phyloP scores from a whole-genome alignment of 257 asterid species.

The Buddleja alternifolia region DNA sequence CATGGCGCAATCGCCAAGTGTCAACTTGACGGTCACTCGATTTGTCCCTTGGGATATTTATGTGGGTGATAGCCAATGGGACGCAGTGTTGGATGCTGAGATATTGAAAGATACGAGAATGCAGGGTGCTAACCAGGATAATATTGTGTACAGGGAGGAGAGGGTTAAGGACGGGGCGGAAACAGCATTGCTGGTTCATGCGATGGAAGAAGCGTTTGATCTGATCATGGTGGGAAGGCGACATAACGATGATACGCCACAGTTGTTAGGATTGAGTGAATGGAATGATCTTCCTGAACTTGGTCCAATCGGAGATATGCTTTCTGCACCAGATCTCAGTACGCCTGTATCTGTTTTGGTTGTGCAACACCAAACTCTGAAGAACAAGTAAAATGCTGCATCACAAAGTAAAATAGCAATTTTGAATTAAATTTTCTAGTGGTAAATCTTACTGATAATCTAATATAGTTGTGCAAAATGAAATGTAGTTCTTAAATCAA shows the following conservation, averaged over 20 bases:
- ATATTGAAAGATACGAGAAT: slow-evolving; percentile 67
- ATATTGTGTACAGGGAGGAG: slow-evolving; percentile 71
- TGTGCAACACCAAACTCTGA: slow-evolving; percentile 72
- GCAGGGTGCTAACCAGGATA: slow-evolving; percentile 64
- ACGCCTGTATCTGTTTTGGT: slow-evolving; percentile 70
- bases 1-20: slow-evolving; percentile 58
- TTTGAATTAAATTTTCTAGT: too few relatives aligned
- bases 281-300: slow-evolving; percentile 87
- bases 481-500: too few relatives aligned
- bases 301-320: slow-evolving; percentile 89
- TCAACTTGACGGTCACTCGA: slow-evolving; percentile 62
- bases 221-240: slow-evolving; percentile 80
- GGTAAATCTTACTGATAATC: too few relatives aligned
- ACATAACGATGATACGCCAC: slow-evolving; percentile 71
- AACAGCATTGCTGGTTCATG: slow-evolving; percentile 66
- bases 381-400: too few relatives aligned
- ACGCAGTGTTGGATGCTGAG: slow-evolving; percentile 80
- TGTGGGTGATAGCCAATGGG: slow-evolving; percentile 76
- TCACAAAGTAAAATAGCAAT: too few relatives aligned
- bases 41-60: slow-evolving; percentile 63
- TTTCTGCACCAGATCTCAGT: slow-evolving; percentile 63
- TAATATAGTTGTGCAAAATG: too few relatives aligned
- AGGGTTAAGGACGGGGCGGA: slow-evolving; percentile 89
- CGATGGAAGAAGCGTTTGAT: slow-evolving; percentile 77
- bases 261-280: slow-evolving; percentile 66